These are phyloP conservation scores for Clonostachys rhizophaga DNA, from an alignment of 2,329 filamentous ascomycete species.

Conservation along the genomic window DNA sequence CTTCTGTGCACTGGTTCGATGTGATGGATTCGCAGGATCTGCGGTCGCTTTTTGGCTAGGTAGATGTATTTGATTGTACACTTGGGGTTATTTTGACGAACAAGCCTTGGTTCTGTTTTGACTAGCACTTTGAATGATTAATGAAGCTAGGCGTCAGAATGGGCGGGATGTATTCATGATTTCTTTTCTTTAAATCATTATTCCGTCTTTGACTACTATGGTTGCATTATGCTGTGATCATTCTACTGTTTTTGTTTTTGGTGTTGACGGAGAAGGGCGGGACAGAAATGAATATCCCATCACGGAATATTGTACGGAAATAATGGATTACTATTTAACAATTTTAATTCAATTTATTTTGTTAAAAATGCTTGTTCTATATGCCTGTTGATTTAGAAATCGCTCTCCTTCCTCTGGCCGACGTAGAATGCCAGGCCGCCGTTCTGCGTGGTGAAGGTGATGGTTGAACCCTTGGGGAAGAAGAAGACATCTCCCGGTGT, in stretches of 20 bases:
- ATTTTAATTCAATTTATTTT: constrained; percentile 5
- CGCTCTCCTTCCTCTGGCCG: constrained; percentile 30
- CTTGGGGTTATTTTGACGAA: neutral
- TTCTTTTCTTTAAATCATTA: too few species aligned
- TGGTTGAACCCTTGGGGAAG: constrained; percentile 61
- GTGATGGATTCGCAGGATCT: constrained; percentile 29
- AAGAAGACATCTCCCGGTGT: constrained; percentile 63
- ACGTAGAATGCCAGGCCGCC: constrained; percentile 58
- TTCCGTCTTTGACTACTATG: too few species aligned
- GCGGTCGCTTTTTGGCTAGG: constrained; percentile 23
- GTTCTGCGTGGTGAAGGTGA: constrained; percentile 59
- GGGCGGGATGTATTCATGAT: too few species aligned
- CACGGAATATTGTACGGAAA: too few species aligned
- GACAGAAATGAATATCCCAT: too few species aligned
- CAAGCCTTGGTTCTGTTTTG: too few species aligned
- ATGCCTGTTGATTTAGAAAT: constrained; percentile 10
- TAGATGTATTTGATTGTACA: constrained; percentile 4
- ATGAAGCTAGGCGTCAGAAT: neutral
- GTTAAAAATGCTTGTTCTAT: constrained; percentile 4
- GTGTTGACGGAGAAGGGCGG: neutral
- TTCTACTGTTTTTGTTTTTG: neutral
- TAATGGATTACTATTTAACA: neutral
- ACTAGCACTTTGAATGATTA: neutral
- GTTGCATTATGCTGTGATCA: too few species aligned
- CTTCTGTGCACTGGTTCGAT: constrained; percentile 34